A percentile compares a stretch with the other conserved stretches of the same genome.
phyloP scores from a whole-genome alignment of 1,139 yeast genomes.

The Candida frijolesensis region DNA sequence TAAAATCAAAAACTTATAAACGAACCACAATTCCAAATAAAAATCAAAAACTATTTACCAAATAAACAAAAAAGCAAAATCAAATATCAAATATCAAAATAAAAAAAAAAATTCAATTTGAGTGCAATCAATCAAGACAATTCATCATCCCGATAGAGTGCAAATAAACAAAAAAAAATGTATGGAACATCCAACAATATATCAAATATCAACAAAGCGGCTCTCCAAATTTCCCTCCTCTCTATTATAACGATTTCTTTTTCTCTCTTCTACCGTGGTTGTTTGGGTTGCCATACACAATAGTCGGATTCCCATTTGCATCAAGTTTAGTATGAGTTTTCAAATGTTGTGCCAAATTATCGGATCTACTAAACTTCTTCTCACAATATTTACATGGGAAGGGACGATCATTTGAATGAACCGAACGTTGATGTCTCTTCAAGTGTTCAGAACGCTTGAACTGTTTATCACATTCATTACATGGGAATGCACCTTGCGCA shows the following conservation, averaged over 20 bases:
- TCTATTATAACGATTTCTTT: slow-evolving; percentile 15
- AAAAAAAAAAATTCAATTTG: neutral
- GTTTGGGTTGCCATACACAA: slow-evolving; percentile 42
- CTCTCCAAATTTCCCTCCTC: neutral
- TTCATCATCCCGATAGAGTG: neutral
- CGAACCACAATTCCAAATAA: neutral
- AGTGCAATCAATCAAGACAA: neutral
- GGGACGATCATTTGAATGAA: slow-evolving; percentile 51
- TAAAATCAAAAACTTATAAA: neutral
- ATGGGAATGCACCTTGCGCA: slow-evolving; percentile 34
- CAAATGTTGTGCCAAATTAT: slow-evolving; percentile 52
- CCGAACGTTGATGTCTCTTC: slow-evolving; percentile 50
- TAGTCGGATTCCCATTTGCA: slow-evolving; percentile 37
- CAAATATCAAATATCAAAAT: neutral
- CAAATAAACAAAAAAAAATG: neutral
- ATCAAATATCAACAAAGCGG: neutral
- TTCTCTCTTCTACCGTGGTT: slow-evolving; percentile 27
- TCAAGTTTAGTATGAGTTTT: slow-evolving; percentile 48
- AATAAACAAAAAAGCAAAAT: slow-evolving; percentile 2
- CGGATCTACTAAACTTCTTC: slow-evolving; percentile 49
- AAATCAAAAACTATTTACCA: neutral
- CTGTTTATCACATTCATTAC: slow-evolving; percentile 48
- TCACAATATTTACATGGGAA: slow-evolving; percentile 53
- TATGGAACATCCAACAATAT: neutral
- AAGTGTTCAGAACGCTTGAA: slow-evolving; percentile 53